Evolutionary conservation across 768 basidiomycete genomes (phyloP).

Genomic region (Lentinula raphanica): DNA sequence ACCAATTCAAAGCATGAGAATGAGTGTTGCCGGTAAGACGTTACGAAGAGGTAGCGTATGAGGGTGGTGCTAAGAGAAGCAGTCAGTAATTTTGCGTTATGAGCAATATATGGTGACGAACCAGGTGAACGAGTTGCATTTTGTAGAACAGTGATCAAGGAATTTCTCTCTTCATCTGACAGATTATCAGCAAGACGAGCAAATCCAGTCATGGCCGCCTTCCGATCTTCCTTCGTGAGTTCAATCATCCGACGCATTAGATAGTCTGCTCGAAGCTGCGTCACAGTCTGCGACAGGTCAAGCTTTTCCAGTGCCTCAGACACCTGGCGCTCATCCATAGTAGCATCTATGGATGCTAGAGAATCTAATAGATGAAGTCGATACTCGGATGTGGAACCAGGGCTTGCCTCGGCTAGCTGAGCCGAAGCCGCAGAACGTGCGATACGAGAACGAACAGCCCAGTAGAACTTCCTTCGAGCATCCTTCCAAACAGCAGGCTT

Average conservation of each 20-base stretch:
- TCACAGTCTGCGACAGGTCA: conserved; percentile 56
- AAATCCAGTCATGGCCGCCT: conserved; percentile 71
- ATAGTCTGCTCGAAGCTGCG: conserved; percentile 65
- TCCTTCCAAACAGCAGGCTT: conserved; percentile 83
- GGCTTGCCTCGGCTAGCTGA: conserved; percentile 64
- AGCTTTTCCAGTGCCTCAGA: conserved; percentile 68
- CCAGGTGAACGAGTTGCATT: conserved; percentile 53
- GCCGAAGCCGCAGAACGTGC: conserved; percentile 62
- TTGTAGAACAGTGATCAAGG: conserved; percentile 58
- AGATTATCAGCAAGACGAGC: conserved; percentile 68
- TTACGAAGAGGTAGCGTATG: conserved; percentile 20
- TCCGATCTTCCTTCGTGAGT: conserved; percentile 68
- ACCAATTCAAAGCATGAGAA: background rate
- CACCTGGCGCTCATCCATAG: conserved; percentile 49
- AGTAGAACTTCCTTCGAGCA: conserved; percentile 88
- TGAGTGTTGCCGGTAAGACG: background rate
- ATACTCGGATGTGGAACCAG: conserved; percentile 63
- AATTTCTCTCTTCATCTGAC: conserved; percentile 64
- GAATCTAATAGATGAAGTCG: conserved; percentile 59
- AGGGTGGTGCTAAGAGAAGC: conserved; percentile 32
- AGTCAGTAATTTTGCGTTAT: background rate
- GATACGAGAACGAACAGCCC: conserved; percentile 82
- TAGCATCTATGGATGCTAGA: conserved; percentile 49
- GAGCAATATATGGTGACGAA: conserved; percentile 17
- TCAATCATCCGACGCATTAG: conserved; percentile 62